Evolutionary conservation across 2,329 filamentous ascomycete species (phyloP), one percentile per base, ranked within the genome.

Genomic region (Cordyceps javanica): DNA sequence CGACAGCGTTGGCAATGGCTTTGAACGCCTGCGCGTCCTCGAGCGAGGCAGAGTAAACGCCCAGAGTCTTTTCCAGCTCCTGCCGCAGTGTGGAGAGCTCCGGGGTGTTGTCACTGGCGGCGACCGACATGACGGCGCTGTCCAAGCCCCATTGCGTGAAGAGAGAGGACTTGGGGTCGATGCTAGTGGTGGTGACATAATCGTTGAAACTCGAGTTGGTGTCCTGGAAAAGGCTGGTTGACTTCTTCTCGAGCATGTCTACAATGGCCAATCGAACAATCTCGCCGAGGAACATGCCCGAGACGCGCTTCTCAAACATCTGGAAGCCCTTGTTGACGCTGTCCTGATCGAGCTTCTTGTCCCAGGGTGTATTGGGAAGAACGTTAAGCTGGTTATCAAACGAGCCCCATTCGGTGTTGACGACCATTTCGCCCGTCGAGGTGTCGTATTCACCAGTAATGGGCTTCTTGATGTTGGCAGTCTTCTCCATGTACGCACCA

Each of bases 251-350:
- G 67, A 92, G 77, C 70, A 97, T 81, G 59, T 85, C 79, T 52
- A 94, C 71, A 23, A 97, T 76, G 16, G 87, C 86, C 45, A 90
- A 81, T 56, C 94, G 88, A 57, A 97, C 81, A 62, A 97, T 92
- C 72, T 99, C 94, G 56, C 94, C 94, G 50, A 99, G 74, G 76
- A 97, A 99, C 93, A 99, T 97, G 70, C 94, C 94, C 0, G 91
- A 96, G 16, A 99, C 88, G 49, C 93, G 89, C 81, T 99, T 99
- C 77, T 99, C 94, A 69, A 97, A 99, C 90, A 97, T 96, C 70
- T 99, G 94, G 61, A 96, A 85, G 26, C 94, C 94, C 0, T 92
- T 93, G 73, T 99, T 97, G 65, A 90, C 85, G 63, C 88, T 94
- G 60, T 87, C 84, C 58, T 77, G 76, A 72, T 99, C 93, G 25